Base-by-base conservation (phyloP, 129 eudicot species). In the Centrapalus pauciflorus region DNA sequence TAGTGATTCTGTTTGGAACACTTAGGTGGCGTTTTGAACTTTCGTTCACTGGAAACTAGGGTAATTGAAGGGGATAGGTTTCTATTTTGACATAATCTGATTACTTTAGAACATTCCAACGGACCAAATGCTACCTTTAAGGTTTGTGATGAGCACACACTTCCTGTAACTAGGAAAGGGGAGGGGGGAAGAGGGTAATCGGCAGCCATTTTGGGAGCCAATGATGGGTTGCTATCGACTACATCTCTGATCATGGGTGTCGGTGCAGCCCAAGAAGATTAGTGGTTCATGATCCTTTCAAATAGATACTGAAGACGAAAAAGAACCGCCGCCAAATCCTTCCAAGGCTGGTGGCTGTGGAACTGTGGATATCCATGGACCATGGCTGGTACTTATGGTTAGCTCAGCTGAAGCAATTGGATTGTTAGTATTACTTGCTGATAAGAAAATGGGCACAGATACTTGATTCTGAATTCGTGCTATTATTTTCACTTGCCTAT, bases 371-470 rank as follows among this genome's bases (percentile, higher is more conserved):
- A n/a, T n/a, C n/a, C n/a, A n/a, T n/a, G n/a, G n/a, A n/a, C 85
- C 8, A 87, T 87, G 95, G 90, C 77, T 45, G 67, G 83, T 52
- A 83, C 87, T 23, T 83, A 87, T 56, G 66, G 81, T 19, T 71
- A n/a, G n/a, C n/a, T n/a, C n/a, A 83, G 65, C 72, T 87, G 61
- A 84, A 83, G 81, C 84, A 87, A 25, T 83, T 87, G 16, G 83
- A 81, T 73, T 24, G 60, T 60, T n/a, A n/a, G n/a, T n/a, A n/a
- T n/a, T n/a, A n/a, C 50, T 74, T 54, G 58, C 61, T 19, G 72
- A 74, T 74, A 59, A 63, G 33, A 70, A 69, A 35, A 73, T 64
- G 73, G 55, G 58, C 5, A 25, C 27, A 55, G 67, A 61, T 34
- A 38, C 7, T 17, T 56, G 73, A 71, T 38, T 38, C 4, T 67